phyloP scores from a whole-genome alignment of 129 eudicot species.

The Oenanthe sinensis region DNA sequence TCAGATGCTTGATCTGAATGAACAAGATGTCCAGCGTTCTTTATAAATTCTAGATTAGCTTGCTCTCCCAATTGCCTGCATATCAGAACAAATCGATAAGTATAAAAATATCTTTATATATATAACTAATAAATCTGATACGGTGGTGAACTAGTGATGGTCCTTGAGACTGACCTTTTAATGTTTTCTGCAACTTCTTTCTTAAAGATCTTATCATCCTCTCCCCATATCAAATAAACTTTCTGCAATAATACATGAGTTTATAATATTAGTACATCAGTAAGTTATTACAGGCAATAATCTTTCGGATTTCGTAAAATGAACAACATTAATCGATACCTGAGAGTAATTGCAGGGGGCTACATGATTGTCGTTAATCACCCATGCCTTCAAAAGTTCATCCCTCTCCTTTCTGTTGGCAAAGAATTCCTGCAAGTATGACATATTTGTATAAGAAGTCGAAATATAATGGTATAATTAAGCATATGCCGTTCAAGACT shows the following conservation, averaged over 20 bases:
- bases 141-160: neutral
- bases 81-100: neutral
- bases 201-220: conserved; percentile 37
- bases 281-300: neutral
- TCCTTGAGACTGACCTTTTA: conserved; percentile 31
- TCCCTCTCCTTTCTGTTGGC: conserved; percentile 42
- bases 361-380: conserved; percentile 31
- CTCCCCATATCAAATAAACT: conserved; percentile 37
- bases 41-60: conserved; percentile 20
- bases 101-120: neutral
- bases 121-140: neutral
- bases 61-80: conserved; percentile 35
- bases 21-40: conserved; percentile 44
- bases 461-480: neutral
- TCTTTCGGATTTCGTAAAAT: neutral
- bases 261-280: neutral
- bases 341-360: conserved; percentile 25
- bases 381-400: conserved; percentile 41
- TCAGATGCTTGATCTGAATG: conserved; percentile 28
- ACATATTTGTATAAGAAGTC: neutral
- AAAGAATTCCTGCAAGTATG: conserved; percentile 32
- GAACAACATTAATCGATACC: conserved; percentile 18
- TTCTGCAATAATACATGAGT: conserved; percentile 19
- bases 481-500: neutral
- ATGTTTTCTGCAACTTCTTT: conserved; percentile 28